Evolutionary conservation across 1,139 yeast genomes (phyloP), one percentile per base, ranked within the genome.

Genomic region (Yamadazyma siamensis): DNA sequence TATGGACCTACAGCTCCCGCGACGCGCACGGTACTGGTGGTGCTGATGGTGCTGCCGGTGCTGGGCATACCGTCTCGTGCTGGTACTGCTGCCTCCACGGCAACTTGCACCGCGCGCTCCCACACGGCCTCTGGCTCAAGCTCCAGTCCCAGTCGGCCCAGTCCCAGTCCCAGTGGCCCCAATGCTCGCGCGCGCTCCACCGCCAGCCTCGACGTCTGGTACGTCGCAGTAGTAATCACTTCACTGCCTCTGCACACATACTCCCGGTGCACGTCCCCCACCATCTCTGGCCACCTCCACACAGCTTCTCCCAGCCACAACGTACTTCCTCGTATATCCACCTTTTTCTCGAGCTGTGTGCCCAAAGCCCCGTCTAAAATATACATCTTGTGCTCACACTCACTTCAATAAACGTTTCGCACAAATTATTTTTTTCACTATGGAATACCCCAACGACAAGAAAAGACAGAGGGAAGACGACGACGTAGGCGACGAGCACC

Each of bases 1-100:
- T 75, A 82, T 0, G 91, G 87, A 0, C 89, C 91, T n/a, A 80
- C 50, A 7, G 83, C 74, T 0, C 80, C 88, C 3, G 28, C 27
- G 4, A 35, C 16, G n/a, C n/a, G n/a, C n/a, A n/a, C 8, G 15
- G 14, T 9, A 8, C 23, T 6, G 20, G n/a, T 10, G n/a, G n/a
- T 11, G n/a, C 23, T n/a, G n/a, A n/a, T n/a, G 4, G 26, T 15
- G 17, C 32, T 21, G 10, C 30, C 15, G 12, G 25, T 19, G 15
- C 10, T 13, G 21, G 5, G 27, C 30, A 26, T 35, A 45, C 27
- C 18, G 46, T n/a, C 22, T 13, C 21, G 11, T 6, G 22, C 34
- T 15, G 27, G 32, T 24, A 44, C 44, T 2, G 72, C 75, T 3
- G 44, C 39, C 9, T 40, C 33, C 11, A 62, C 65, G 15, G 59